These are phyloP conservation scores for Acanthamoeba lenticulata DNA, from an alignment of 208 protist genomes.

Conservation along the genomic window DNA sequence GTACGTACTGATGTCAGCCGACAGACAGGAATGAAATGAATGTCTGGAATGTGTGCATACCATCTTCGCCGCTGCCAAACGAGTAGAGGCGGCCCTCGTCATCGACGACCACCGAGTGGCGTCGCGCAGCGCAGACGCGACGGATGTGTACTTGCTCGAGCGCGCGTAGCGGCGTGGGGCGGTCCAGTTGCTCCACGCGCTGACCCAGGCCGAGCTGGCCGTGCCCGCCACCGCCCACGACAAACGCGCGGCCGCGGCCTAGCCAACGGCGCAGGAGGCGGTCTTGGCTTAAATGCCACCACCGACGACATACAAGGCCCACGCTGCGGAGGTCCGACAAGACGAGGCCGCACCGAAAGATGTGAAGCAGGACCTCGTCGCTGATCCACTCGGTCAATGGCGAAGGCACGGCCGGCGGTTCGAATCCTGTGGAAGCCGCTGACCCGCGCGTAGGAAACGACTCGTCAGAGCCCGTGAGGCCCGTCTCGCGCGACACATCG, in stretches of 20 bases:
- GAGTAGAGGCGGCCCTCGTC: background rate
- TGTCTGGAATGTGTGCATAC: background rate
- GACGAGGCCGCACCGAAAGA: background rate
- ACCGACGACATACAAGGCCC: background rate
- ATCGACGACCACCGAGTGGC: background rate
- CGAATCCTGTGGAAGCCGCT: no score
- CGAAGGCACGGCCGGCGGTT: no score
- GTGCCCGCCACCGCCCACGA: background rate
- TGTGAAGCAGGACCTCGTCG: background rate
- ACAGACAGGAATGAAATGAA: background rate
- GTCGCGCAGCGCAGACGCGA: background rate
- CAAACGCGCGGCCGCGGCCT: background rate
- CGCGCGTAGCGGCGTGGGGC: background rate
- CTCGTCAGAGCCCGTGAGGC: background rate
- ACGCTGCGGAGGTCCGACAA: background rate
- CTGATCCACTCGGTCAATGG: background rate
- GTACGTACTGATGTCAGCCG: background rate
- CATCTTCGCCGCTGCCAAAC: background rate
- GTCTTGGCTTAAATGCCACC: background rate
- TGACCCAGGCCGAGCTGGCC: background rate
- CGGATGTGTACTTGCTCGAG: background rate
- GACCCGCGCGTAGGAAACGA: no score
- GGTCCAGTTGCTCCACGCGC: background rate
- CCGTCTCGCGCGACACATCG: background rate
- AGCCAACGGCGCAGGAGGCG: background rate